A percentile compares a stretch with the other conserved stretches of the same genome.
Evolutionary conservation across 1,284 basidiomycete species (phyloP).

Genomic region (Butyriboletus appendiculatus): DNA sequence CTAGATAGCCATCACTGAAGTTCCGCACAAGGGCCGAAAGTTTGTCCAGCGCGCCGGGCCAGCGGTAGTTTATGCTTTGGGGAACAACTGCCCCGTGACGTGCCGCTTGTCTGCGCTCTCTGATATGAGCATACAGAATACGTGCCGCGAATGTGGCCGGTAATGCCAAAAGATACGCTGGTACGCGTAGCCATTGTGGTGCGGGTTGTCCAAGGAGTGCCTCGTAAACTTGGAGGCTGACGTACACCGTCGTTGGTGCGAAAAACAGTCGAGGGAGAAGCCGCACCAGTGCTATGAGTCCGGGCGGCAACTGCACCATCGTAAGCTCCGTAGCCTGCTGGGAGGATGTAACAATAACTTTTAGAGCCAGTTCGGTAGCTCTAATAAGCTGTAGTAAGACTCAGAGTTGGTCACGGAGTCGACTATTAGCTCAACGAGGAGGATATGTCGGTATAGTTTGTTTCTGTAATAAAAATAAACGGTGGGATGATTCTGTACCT

Average conservation of each 20-base stretch:
- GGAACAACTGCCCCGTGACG: conserved; percentile 36
- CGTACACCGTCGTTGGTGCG: conserved; percentile 19
- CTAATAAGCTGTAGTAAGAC: no score
- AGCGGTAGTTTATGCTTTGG: conserved; percentile 29
- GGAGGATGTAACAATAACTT: no score
- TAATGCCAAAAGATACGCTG: conserved; percentile 28
- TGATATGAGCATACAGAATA: conserved; percentile 23
- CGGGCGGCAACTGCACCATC: conserved; percentile 31
- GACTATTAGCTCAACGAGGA: no score
- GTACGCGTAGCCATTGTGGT: conserved; percentile 16
- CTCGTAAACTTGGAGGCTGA: conserved; percentile 9
- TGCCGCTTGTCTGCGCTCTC: conserved; percentile 30
- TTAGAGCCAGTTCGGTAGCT: no score
- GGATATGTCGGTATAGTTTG: no score
- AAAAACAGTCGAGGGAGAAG: conserved; percentile 27
- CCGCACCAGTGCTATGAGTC: conserved; percentile 28
- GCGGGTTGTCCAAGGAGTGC: background rate
- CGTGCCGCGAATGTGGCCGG: conserved; percentile 28
- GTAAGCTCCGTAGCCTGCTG: no score
- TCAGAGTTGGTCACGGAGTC: no score
- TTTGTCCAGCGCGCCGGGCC: conserved; percentile 36
- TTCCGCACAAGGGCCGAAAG: conserved; percentile 29
- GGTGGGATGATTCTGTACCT: no score
- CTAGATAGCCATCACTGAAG: conserved; percentile 36
- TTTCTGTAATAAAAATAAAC: no score